Evolutionary conservation across 176 grass and related monocot species (phyloP).

Genomic region (Bothriochloa decipiens): DNA sequence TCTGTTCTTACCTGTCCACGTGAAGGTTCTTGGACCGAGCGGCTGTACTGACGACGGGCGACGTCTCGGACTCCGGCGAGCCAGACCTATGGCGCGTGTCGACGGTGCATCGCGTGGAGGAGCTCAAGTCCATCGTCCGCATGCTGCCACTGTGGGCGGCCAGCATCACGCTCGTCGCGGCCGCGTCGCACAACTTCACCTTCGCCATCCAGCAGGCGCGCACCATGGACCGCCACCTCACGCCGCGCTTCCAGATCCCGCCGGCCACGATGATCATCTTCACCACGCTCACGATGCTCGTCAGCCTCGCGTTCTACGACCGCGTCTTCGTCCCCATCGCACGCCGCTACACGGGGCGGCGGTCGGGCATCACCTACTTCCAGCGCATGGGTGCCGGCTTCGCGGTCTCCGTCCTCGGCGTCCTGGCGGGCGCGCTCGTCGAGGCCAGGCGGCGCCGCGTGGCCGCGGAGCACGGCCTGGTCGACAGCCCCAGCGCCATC

Average conservation of each 20-base stretch:
- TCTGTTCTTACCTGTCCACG: constrained; percentile 4
- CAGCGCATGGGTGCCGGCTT: constrained; percentile 90
- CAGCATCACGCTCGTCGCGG: constrained; percentile 56
- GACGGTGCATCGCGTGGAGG: constrained; percentile 83
- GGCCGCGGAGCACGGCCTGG: constrained; percentile 56
- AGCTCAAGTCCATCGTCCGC: constrained; percentile 81
- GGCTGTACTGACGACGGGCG: constrained; percentile 38
- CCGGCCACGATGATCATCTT: constrained; percentile 75
- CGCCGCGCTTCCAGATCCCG: constrained; percentile 63
- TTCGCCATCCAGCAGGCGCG: constrained; percentile 79
- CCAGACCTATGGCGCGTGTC: constrained; percentile 63
- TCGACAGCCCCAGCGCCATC: constrained; percentile 37
- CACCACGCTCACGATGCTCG: constrained; percentile 59
- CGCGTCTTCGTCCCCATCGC: constrained; percentile 60
- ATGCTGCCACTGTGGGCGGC: constrained; percentile 75
- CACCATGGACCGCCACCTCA: constrained; percentile 75
- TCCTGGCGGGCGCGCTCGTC: constrained; percentile 64
- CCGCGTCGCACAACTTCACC: constrained; percentile 71
- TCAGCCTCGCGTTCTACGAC: constrained; percentile 71
- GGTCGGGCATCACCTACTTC: constrained; percentile 70
- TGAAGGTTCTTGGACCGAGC: constrained; percentile 82
- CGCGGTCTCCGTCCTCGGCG: constrained; percentile 52
- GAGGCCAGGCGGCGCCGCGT: constrained; percentile 60
- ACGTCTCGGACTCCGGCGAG: constrained; percentile 48
- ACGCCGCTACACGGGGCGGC: constrained; percentile 48